Evolutionary conservation across 2,329 filamentous ascomycete genomes (phyloP).

Genomic region (Fusarium nodosum): DNA sequence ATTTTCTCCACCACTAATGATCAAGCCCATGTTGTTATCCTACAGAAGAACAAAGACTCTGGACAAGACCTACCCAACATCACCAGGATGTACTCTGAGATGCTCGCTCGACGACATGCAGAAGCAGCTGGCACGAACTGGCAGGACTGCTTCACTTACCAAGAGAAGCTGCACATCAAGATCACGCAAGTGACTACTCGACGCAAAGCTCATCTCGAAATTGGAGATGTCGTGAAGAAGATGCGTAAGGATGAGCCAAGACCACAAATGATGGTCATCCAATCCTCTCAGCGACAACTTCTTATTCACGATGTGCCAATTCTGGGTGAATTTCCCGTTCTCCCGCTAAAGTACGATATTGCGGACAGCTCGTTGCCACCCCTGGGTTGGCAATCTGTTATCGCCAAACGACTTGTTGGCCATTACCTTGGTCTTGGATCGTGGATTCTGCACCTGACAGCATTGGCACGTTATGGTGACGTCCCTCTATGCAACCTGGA

Average conservation of each 20-base stretch:
- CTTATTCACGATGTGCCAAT: constrained; percentile 88
- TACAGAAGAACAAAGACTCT: constrained; percentile 83
- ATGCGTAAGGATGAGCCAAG: constrained; percentile 86
- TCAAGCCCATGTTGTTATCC: constrained; percentile 88
- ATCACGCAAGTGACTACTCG: constrained; percentile 89
- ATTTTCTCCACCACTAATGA: constrained; percentile 86
- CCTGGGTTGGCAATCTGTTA: constrained; percentile 92
- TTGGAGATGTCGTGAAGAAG: constrained; percentile 90
- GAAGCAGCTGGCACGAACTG: constrained; percentile 78
- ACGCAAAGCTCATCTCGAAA: constrained; percentile 88
- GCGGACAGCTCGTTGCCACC: constrained; percentile 90
- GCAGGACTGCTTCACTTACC: constrained; percentile 88
- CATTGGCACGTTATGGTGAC: constrained; percentile 91
- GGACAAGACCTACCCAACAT: constrained; percentile 89
- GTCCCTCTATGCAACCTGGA: constrained; percentile 96
- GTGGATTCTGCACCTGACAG: constrained; percentile 90
- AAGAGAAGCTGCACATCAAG: constrained; percentile 87
- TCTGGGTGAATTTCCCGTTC: constrained; percentile 84
- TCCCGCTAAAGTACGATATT: constrained; percentile 84
- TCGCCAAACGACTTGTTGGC: constrained; percentile 85
- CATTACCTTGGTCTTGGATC: constrained; percentile 94
- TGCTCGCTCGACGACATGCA: constrained; percentile 74
- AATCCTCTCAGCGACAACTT: constrained; percentile 86
- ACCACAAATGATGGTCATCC: constrained; percentile 87
- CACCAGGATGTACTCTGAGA: constrained; percentile 86